phyloP scores from a whole-genome alignment of 1,139 yeast genomes.

The Yamadazyma epiphylla region DNA sequence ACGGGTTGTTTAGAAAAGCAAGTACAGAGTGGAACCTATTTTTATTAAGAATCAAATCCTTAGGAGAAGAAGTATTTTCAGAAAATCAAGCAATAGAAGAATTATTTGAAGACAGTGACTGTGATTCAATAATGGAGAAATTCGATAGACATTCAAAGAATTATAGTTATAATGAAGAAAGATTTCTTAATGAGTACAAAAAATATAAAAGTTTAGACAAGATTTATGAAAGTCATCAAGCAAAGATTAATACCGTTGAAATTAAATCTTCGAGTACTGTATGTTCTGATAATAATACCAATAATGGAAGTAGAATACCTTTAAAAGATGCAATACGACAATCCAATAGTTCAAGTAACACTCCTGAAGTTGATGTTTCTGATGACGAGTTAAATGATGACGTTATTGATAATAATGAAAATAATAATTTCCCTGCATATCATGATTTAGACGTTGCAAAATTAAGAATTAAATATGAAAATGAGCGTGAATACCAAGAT shows the following conservation, averaged over 20 bases:
- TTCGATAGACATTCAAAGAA: slow-evolving; percentile 19
- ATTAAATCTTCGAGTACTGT: slow-evolving; percentile 19
- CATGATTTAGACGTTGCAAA: slow-evolving; percentile 10
- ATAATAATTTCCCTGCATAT: slow-evolving; percentile 2
- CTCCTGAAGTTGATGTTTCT: slow-evolving; percentile 5
- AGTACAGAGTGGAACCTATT: slow-evolving; percentile 33
- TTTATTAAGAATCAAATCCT: slow-evolving; percentile 26
- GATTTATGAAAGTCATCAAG: slow-evolving; percentile 24
- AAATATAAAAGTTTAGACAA: slow-evolving; percentile 33
- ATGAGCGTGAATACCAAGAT: slow-evolving; percentile 24
- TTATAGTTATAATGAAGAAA: slow-evolving; percentile 28
- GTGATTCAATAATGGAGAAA: slow-evolving; percentile 20
- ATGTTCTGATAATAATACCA: slow-evolving; percentile 16
- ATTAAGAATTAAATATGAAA: slow-evolving; percentile 11
- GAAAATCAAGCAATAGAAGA: slow-evolving; percentile 41
- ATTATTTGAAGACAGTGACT: slow-evolving; percentile 37
- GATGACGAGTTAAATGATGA: slow-evolving; percentile 14
- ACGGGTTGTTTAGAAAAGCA: slow-evolving; percentile 28
- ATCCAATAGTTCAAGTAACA: slow-evolving; percentile 7
- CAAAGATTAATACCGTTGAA: slow-evolving; percentile 11
- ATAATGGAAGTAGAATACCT: slow-evolving; percentile 10
- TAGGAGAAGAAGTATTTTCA: slow-evolving; percentile 42
- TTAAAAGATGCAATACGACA: slow-evolving; percentile 28
- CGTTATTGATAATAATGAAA: slow-evolving; percentile 6
- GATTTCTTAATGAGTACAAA: slow-evolving; percentile 31